These are phyloP conservation scores for Malus domestica DNA, from an alignment of 306 rosid species.

Conservation along the genomic window ASM211411v1 NC_041795.1:32043501-32044000, in stretches of 20 bases:
- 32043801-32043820: background rate
- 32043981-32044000: conserved; percentile 22
- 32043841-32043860: conserved; percentile 25
- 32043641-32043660: conserved; percentile 39
- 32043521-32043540: no score
- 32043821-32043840: conserved; percentile 44
- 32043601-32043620: conserved; percentile 39
- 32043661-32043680: conserved; percentile 44
- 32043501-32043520: no score
- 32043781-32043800: background rate
- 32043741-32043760: background rate
- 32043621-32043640: conserved; percentile 18
- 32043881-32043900: conserved; percentile 42
- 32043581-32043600: background rate
- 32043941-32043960: background rate
- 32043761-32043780: background rate
- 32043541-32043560: accelerated
- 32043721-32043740: background rate
- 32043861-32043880: conserved; percentile 41
- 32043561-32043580: background rate
- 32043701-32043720: conserved; percentile 42
- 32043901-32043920: conserved; percentile 36
- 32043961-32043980: no score
- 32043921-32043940: no score
- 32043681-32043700: conserved; percentile 47